phyloP scores from a whole-genome alignment of 129 eudicot species.

The Chrysanthemum makinoi region DNA sequence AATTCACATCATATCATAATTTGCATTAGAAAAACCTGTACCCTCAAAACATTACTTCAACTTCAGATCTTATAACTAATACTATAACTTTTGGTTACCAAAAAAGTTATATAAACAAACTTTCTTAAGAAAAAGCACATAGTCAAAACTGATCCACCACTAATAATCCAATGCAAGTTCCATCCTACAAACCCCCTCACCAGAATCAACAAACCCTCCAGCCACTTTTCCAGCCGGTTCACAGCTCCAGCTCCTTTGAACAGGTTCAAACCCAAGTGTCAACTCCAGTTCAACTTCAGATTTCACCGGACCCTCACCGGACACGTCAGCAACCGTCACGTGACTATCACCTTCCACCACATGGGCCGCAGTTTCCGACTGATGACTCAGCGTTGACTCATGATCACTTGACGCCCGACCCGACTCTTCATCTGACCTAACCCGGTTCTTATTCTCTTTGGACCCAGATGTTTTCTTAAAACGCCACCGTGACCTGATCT shows the following conservation, averaged over 20 bases:
- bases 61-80: no score
- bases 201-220: conserved; percentile 7
- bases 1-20: no score
- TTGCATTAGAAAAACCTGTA: no score
- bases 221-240: conserved; percentile 17
- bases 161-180: conserved; percentile 46
- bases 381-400: conserved; percentile 69
- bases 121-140: no score
- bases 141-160: not conserved
- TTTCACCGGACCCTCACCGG: conserved; percentile 4
- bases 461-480: conserved; percentile 50
- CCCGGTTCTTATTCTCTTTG: conserved; percentile 31
- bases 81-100: no score
- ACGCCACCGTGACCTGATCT: conserved; percentile 62
- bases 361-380: conserved; percentile 42
- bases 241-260: conserved; percentile 1
- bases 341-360: conserved; percentile 41
- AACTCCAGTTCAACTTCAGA: conserved; percentile 43
- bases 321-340: conserved; percentile 11
- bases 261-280: conserved; percentile 52
- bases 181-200: conserved; percentile 29
- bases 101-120: no score
- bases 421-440: conserved; percentile 39
- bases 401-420: conserved; percentile 55
- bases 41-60: no score